phyloP scores from a whole-genome alignment of 805 yeast genomes.

The Hermanozyma aechmeae region DNA sequence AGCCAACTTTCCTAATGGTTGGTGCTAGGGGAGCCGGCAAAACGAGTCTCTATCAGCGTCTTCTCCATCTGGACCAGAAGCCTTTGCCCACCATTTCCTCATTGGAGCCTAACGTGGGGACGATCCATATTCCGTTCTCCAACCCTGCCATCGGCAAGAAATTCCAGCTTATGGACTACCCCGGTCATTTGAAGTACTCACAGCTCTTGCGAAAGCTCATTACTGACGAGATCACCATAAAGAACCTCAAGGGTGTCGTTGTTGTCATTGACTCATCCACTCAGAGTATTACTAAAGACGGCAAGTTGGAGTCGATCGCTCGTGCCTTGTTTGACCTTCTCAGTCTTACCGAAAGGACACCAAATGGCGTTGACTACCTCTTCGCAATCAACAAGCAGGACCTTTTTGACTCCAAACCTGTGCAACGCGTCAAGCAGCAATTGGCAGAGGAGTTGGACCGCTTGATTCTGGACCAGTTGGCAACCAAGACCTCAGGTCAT shows the following conservation, averaged over 20 bases:
- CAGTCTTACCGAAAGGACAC: constrained; percentile 49
- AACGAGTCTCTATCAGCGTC: constrained; percentile 42
- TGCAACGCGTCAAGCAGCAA: constrained; percentile 45
- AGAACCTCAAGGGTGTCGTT: constrained; percentile 54
- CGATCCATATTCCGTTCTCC: constrained; percentile 24
- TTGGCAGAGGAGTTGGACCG: constrained; percentile 58
- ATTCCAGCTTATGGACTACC: constrained; percentile 62
- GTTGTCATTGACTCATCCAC: constrained; percentile 72
- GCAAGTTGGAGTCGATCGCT: constrained; percentile 36
- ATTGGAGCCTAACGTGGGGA: constrained; percentile 24
- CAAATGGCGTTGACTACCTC: constrained; percentile 64
- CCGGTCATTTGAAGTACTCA: constrained; percentile 78
- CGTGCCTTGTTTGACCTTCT: constrained; percentile 51
- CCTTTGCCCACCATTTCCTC: constrained; percentile 26
- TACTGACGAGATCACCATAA: constrained; percentile 26
- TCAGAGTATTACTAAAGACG: constrained; percentile 33
- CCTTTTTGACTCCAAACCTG: constrained; percentile 72
- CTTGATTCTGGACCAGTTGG: constrained; percentile 38
- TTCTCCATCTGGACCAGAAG: constrained; percentile 6
- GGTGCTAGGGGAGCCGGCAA: constrained; percentile 65
- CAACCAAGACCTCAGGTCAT: constrained; percentile 17
- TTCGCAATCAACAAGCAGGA: constrained; percentile 84
- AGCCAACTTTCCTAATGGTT: constrained; percentile 51
- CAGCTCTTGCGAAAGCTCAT: constrained; percentile 45
- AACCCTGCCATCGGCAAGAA: constrained; percentile 25